Conservation (phyloP, 306 rosid genomes). For the Prunus davidiana region DNA sequence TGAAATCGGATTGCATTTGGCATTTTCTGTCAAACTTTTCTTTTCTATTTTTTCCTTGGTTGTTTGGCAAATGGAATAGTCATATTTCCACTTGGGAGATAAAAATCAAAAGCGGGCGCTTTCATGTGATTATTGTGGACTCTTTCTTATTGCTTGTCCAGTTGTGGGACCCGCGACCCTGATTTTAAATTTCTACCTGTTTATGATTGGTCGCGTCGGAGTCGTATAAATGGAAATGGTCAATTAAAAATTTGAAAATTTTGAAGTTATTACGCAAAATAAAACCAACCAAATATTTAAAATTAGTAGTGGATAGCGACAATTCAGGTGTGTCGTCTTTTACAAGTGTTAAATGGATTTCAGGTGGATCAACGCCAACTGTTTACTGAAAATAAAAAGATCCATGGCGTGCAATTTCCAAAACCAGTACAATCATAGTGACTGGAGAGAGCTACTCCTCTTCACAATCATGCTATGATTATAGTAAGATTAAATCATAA, state of each 20-base stretch:
- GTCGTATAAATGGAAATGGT: neutral
- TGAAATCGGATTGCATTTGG: constrained; percentile 48
- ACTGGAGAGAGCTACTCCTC: too few relatives aligned
- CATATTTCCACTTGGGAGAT: neutral
- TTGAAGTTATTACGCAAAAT: neutral
- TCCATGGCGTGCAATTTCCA: too few relatives aligned
- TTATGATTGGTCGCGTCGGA: neutral
- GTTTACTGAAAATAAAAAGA: too few relatives aligned
- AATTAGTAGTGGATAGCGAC: constrained; percentile 1
- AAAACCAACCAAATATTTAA: neutral
- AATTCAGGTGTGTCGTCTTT: neutral
- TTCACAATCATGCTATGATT: too few relatives aligned
- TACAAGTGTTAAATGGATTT: neutral
- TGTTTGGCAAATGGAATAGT: constrained; percentile 14
- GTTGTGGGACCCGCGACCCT: neutral
- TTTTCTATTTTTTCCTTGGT: neutral
- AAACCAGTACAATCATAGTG: too few relatives aligned
- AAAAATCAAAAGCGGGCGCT: constrained; percentile 20
- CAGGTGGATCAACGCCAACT: too few relatives aligned
- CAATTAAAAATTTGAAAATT: neutral
- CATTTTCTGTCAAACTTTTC: constrained; percentile 15
- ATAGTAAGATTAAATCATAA: too few relatives aligned
- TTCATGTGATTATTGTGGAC: constrained; percentile 31
- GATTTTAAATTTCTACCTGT: neutral
- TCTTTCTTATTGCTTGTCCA: neutral